A percentile compares a stretch with the other conserved stretches of the same genome.
phyloP scores from a whole-genome alignment of 148 eudicot species.

The Persicaria tinctoria region DNA sequence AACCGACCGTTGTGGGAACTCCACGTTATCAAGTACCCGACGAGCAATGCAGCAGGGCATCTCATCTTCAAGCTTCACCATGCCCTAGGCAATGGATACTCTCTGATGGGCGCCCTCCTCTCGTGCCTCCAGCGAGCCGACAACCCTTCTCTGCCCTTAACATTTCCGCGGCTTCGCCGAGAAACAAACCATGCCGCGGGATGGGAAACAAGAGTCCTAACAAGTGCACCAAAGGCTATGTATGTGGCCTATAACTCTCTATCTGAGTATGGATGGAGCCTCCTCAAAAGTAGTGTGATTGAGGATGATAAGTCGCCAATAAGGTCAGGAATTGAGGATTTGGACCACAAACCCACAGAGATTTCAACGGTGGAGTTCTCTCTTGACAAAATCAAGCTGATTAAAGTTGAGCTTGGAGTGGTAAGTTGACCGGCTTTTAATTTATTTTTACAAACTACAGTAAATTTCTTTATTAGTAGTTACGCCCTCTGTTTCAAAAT shows the following conservation, averaged over 20 bases:
- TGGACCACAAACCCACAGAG: conserved; percentile 46
- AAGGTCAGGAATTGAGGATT: conserved; percentile 40
- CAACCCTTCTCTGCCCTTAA: conserved; percentile 55
- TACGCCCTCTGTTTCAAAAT: too few species aligned
- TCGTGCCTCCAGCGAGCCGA: conserved; percentile 74
- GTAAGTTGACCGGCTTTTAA: conserved; percentile 21
- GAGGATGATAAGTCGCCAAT: conserved; percentile 55
- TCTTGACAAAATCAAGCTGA: conserved; percentile 42
- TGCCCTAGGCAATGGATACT: conserved; percentile 76
- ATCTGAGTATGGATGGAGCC: conserved; percentile 46
- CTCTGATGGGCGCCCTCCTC: conserved; percentile 86
- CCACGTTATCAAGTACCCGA: conserved; percentile 60
- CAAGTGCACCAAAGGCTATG: conserved; percentile 18
- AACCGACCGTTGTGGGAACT: conserved; percentile 69
- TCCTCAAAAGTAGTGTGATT: conserved; percentile 46
- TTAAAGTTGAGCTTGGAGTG: conserved; percentile 50
- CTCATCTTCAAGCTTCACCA: conserved; percentile 78
- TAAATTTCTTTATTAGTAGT: too few species aligned
- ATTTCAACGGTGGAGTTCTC: conserved; percentile 43
- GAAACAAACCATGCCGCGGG: neutral
- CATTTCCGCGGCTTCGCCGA: conserved; percentile 33
- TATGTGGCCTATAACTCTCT: conserved; percentile 33
- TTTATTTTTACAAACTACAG: too few species aligned
- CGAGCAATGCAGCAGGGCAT: conserved; percentile 54
- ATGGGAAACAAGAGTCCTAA: neutral